Evolutionary conservation across 2,329 filamentous ascomycete genomes (phyloP).

Genomic region (Raffaelea deltoideospora): DNA sequence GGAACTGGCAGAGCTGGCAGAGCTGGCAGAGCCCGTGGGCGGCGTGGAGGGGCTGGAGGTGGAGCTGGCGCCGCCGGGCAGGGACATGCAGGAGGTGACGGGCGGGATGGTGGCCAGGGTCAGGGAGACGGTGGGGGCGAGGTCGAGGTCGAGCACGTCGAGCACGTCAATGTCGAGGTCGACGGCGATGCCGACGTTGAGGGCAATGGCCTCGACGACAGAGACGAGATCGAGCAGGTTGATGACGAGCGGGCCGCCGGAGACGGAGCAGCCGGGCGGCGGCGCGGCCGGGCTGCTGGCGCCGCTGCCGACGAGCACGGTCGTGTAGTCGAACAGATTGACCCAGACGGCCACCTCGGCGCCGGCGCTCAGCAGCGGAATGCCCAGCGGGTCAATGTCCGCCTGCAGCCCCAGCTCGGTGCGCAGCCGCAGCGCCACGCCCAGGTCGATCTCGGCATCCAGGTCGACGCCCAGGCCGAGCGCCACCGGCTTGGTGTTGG

Average conservation of each 20-base stretch:
- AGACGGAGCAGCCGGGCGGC: constrained; percentile 1
- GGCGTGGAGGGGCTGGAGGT: neutral
- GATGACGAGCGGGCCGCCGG: neutral
- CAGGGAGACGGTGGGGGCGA: constrained; percentile 14
- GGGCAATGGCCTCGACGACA: constrained; percentile 11
- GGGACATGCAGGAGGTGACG: constrained; percentile 9
- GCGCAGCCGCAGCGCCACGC: constrained; percentile 15
- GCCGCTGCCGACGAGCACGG: constrained; percentile 8
- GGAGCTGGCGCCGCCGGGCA: neutral
- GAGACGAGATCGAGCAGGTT: constrained; percentile 6
- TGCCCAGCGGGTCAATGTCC: constrained; percentile 11
- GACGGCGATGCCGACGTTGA: constrained; percentile 13
- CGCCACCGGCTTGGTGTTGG: constrained; percentile 11
- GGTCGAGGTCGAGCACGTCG: constrained; percentile 10
- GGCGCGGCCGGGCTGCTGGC: neutral
- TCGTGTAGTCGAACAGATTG: constrained; percentile 17
- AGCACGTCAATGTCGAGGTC: constrained; percentile 12
- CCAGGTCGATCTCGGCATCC: constrained; percentile 11
- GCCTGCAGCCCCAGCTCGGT: constrained; percentile 12
- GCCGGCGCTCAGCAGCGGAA: constrained; percentile 12
- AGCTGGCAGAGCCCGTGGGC: neutral
- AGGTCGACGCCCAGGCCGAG: constrained; percentile 12
- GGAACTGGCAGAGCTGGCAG: too few species aligned
- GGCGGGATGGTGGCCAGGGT: constrained; percentile 11
- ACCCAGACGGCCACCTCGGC: constrained; percentile 15